These are phyloP conservation scores for Phtheirospermum japonicum DNA, from an alignment of 257 asterid genomes.

Conservation along the genomic window DNA sequence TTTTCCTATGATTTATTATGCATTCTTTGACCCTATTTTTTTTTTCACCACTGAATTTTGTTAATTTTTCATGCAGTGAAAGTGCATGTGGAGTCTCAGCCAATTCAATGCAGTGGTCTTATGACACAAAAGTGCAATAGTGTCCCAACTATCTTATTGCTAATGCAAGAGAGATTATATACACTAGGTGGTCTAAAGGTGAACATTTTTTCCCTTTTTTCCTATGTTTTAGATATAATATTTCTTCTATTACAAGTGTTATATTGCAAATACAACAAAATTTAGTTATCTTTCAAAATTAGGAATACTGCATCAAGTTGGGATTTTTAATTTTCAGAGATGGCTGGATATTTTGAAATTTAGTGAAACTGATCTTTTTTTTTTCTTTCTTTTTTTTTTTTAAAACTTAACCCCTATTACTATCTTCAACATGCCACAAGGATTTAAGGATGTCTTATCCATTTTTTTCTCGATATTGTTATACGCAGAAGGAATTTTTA, in stretches of 20 bases:
- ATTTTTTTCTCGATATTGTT: too few relatives aligned
- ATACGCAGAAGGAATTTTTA: too few relatives aligned
- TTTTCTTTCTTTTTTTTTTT: too few relatives aligned
- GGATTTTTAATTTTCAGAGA: too few relatives aligned
- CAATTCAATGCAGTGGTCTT: slow-evolving; percentile 85
- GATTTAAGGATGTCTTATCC: too few relatives aligned
- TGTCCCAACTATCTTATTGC: slow-evolving; percentile 77
- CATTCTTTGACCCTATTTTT: not conserved
- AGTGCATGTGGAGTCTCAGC: slow-evolving; percentile 90
- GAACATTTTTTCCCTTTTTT: not conserved
- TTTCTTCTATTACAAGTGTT: not conserved
- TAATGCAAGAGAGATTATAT: slow-evolving; percentile 71
- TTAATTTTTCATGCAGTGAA: slow-evolving; percentile 42
- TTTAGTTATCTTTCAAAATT: not conserved
- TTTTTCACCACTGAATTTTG: slow-evolving; percentile 16
- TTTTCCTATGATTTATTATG: not conserved
- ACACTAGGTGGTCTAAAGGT: slow-evolving; percentile 77
- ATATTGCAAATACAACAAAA: not conserved
- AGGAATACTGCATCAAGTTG: not conserved
- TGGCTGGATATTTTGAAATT: too few relatives aligned
- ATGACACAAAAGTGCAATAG: slow-evolving; percentile 73
- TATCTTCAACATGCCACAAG: too few relatives aligned
- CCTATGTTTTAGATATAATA: not conserved
- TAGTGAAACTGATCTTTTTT: too few relatives aligned
- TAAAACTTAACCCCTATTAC: too few relatives aligned